These are phyloP conservation scores for Leccinum subrobustum DNA, from an alignment of 1,284 basidiomycete genomes.

Conservation along the genomic window DNA sequence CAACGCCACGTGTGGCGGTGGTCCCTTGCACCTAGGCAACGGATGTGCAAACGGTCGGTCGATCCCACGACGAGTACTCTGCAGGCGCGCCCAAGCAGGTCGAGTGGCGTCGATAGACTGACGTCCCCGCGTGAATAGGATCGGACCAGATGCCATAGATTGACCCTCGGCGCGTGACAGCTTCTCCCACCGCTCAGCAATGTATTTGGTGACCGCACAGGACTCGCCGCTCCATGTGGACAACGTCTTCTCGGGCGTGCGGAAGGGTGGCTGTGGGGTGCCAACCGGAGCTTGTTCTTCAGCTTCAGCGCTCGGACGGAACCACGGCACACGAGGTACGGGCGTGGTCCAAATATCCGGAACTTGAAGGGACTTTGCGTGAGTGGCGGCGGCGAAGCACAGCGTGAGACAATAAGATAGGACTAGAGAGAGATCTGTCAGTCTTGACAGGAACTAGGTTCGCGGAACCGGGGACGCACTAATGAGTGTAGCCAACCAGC, in stretches of 20 bases:
- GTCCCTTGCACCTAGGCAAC: constrained; percentile 8
- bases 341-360: constrained; percentile 51
- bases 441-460: neutral
- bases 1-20: neutral
- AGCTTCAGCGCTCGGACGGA: constrained; percentile 27
- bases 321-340: constrained; percentile 59
- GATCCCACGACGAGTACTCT: constrained; percentile 48
- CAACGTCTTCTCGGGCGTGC: constrained; percentile 5
- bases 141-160: constrained; percentile 13
- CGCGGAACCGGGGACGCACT: constrained; percentile 38
- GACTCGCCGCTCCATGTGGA: constrained; percentile 13
- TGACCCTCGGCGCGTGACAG: constrained; percentile 22
- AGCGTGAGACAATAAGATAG: constrained; percentile 55
- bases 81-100: constrained; percentile 48
- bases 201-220: constrained; percentile 30
- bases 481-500: constrained; percentile 53
- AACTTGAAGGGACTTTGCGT: constrained; percentile 34
- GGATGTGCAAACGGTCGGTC: constrained; percentile 40
- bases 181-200: constrained; percentile 33
- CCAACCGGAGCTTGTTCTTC: constrained; percentile 3
- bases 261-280: constrained; percentile 8
- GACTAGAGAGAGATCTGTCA: constrained; percentile 38
- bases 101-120: constrained; percentile 23
- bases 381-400: constrained; percentile 43
- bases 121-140: constrained; percentile 20